Evolutionary conservation across 352 stramenopile genomes (phyloP), one percentile per base, ranked within the genome.

Genomic region (Pythium monospermum): DNA sequence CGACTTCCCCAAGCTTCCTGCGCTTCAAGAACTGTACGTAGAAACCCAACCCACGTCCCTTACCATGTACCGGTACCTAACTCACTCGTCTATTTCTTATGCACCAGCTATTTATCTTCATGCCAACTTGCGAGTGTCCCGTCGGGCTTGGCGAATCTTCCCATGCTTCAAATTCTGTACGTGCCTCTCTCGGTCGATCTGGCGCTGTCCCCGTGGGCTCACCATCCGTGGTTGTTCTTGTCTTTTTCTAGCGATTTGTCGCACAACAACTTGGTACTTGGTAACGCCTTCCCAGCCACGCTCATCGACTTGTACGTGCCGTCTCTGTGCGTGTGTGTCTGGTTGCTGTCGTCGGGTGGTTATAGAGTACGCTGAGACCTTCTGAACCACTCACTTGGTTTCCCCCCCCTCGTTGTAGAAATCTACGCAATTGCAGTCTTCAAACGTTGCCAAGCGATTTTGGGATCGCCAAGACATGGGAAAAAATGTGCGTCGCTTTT

Each of bases 401-500:
- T n/a, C n/a, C n/a, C n/a, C n/a, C n/a, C n/a, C n/a, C 5, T 37
- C 16, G 30, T 35, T 19, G 11, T 50, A 65, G 57, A 35, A 57
- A 57, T 22, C 39, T 66, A 8, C 50, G 51, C 18, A 66, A 46
- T 28, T 61, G 49, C 45, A 57, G 35, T 25, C 21, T 66, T 27
- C 33, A 38, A 15, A 53, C 21, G 21, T 16, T 66, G n/a, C 58
- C 58, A 3, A 35, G 39, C 4, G 58, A 58, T 27, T 61, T 66
- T 32, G 44, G 41, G 23, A 53, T 61, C 23, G 50, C 54, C n/a
- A 66, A 66, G 42, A 60, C 39, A 0, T 66, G 58, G 58, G 39
- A 57, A 23, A 26, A 54, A 19, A 46, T 66, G 58, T 61, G 57
- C 22, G 58, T 58, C 2, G 4, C 15, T n/a, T n/a, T n/a, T 3